Evolutionary conservation across 2,329 filamentous ascomycete species (phyloP).

Genomic region (Trichothecium sympodiale): DNA sequence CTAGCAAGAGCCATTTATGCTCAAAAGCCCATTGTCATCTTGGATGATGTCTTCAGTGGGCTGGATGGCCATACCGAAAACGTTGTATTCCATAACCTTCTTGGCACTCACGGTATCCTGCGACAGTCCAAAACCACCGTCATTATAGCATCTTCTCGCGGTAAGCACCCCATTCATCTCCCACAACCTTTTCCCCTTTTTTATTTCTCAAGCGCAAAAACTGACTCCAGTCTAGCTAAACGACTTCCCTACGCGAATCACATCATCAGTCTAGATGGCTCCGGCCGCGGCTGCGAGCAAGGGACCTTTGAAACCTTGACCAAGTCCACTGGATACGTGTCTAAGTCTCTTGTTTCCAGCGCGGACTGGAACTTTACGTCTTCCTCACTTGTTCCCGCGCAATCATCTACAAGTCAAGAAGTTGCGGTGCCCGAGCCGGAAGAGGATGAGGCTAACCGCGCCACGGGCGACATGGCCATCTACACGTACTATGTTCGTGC

Average conservation of each 20-base stretch:
- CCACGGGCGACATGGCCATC: constrained; percentile 5
- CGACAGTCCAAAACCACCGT: constrained; percentile 11
- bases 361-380: constrained; percentile 2
- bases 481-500: constrained; percentile 6
- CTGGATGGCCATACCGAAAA: constrained; percentile 17
- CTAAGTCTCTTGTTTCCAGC: background rate
- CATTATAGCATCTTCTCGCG: constrained; percentile 4
- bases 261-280: constrained; percentile 4
- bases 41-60: constrained; percentile 22
- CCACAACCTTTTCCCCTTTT: background rate
- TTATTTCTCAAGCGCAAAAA: too few relatives aligned
- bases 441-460: constrained; percentile 6
- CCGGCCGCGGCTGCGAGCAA: constrained; percentile 4
- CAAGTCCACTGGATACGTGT: constrained; percentile 4
- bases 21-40: constrained; percentile 10
- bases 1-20: constrained; percentile 19
- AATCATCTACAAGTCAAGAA: background rate
- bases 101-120: constrained; percentile 13
- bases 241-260: constrained; percentile 6
- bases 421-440: background rate
- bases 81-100: constrained; percentile 11
- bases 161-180: background rate
- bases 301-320: constrained; percentile 3
- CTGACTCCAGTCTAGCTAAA: constrained; percentile 1
- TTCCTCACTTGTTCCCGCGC: background rate